Conservation (phyloP, 257 asterid species). For the Nicotiana undulata region DNA sequence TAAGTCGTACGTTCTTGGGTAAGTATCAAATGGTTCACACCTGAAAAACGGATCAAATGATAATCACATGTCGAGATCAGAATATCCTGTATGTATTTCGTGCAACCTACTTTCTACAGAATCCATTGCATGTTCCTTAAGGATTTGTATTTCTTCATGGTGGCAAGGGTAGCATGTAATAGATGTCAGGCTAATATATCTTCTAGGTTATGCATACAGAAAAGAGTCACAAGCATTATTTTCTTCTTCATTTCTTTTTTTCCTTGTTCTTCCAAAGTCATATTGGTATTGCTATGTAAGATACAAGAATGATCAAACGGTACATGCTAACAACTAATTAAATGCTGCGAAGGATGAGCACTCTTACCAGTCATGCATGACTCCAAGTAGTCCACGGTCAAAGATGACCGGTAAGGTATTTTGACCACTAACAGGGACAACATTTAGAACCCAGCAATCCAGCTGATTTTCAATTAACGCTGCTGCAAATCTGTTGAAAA, state of each 20-base stretch:
- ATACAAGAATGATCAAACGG: not conserved
- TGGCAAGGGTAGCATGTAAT: not conserved
- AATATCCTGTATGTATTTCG: not conserved
- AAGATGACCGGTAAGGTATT: slow-evolving; percentile 87
- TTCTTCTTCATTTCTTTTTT: not conserved
- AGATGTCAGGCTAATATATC: not conserved
- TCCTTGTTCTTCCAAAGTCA: not conserved
- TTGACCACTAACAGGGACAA: slow-evolving; percentile 87
- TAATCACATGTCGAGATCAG: not conserved
- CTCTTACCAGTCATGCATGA: slow-evolving; percentile 88
- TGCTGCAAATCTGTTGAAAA: slow-evolving; percentile 72
- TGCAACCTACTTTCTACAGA: not conserved
- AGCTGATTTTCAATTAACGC: slow-evolving; percentile 62
- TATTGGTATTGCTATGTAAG: not conserved
- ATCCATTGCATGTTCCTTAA: not conserved
- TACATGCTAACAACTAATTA: not conserved
- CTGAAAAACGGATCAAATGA: slow-evolving; percentile 22
- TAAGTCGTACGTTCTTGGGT: slow-evolving; percentile 73
- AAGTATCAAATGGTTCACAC: slow-evolving; percentile 74
- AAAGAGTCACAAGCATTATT: not conserved
- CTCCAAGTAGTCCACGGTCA: slow-evolving; percentile 95
- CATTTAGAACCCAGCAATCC: slow-evolving; percentile 91
- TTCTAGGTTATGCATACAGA: not conserved
- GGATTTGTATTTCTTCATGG: not conserved
- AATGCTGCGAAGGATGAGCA: not conserved